A percentile compares a stretch with the other conserved stretches of the same genome.
Conservation (phyloP, 2,329 filamentous ascomycete species). For the Alternaria postmessia region DNA sequence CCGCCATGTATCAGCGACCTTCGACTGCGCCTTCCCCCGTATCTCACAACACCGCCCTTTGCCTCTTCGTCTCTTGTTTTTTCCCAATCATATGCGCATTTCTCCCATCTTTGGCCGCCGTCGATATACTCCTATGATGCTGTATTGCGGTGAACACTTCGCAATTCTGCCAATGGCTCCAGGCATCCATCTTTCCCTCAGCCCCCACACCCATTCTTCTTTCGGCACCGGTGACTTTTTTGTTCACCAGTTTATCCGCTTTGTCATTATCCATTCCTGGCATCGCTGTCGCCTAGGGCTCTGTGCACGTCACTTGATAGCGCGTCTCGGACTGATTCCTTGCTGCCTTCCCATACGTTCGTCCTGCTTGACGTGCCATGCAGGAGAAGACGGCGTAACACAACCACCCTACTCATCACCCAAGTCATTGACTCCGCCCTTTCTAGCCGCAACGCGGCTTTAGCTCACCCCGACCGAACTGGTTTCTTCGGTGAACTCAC, state of each 20-base stretch:
- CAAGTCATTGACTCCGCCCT: conserved; percentile 21
- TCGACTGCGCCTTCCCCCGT: conserved; percentile 18
- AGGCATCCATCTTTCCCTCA: conserved; percentile 21
- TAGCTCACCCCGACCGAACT: conserved; percentile 22
- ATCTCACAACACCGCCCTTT: conserved; percentile 17
- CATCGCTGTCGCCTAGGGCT: conserved; percentile 28
- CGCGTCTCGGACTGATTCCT: conserved; percentile 22
- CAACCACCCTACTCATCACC: conserved; percentile 4
- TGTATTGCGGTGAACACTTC: conserved; percentile 3
- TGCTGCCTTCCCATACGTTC: conserved; percentile 26
- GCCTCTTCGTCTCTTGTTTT: conserved; percentile 12
- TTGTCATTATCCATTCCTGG: conserved; percentile 18
- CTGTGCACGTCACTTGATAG: conserved; percentile 24
- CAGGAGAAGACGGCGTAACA: conserved; percentile 18
- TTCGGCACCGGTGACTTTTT: conserved; percentile 37
- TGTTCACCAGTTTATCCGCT: conserved; percentile 22
- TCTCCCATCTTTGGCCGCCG: conserved; percentile 5
- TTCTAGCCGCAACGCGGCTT: conserved; percentile 21
- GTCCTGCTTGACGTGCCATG: conserved; percentile 37
- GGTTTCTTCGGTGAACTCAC: conserved; percentile 25
- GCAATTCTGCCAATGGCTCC: conserved; percentile 11
- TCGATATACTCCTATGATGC: conserved; percentile 2
- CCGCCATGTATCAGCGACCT: conserved; percentile 16
- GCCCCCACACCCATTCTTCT: conserved; percentile 33
- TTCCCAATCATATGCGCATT: neutral